Percentiles rank a stretch among this genome's conserved stretches.
Evolutionary conservation across 2,329 filamentous ascomycete genomes (phyloP).

Genomic region (Aspergillus sp.): DNA sequence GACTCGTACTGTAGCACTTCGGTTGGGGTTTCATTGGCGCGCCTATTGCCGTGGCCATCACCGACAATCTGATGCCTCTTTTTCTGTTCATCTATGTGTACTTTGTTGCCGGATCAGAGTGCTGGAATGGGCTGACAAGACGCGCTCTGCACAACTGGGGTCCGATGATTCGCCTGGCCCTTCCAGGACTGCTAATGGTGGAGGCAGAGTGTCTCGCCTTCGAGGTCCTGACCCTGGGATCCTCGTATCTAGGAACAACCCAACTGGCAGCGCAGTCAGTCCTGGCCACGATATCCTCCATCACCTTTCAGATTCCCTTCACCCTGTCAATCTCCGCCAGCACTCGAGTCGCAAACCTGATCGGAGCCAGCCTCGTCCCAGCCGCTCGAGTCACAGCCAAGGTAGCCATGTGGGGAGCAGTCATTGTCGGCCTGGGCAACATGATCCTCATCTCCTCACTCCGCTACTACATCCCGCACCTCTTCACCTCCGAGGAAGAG

Average conservation of each 20-base stretch:
- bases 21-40: conserved; percentile 76
- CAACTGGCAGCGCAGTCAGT: conserved; percentile 88
- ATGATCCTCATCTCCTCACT: conserved; percentile 70
- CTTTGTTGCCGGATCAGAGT: conserved; percentile 72
- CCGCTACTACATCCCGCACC: conserved; percentile 72
- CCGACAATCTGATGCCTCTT: conserved; percentile 73
- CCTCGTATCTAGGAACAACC: conserved; percentile 77
- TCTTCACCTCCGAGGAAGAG: conserved; percentile 76
- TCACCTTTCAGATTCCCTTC: conserved; percentile 92
- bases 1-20: conserved; percentile 45
- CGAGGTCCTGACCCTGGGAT: conserved; percentile 83
- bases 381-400: conserved; percentile 80
- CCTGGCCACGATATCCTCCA: conserved; percentile 73
- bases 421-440: conserved; percentile 79
- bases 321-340: conserved; percentile 85
- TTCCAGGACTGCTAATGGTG: conserved; percentile 92
- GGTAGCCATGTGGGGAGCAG: conserved; percentile 71
- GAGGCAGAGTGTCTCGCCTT: conserved; percentile 93
- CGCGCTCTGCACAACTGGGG: conserved; percentile 75
- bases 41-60: conserved; percentile 75
- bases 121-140: conserved; percentile 79
- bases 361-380: conserved; percentile 80
- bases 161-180: conserved; percentile 82
- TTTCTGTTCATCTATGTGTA: conserved; percentile 75
- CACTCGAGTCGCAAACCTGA: conserved; percentile 88